phyloP scores from a whole-genome alignment of 306 rosid genomes.

The Styphnolobium japonicum region DNA sequence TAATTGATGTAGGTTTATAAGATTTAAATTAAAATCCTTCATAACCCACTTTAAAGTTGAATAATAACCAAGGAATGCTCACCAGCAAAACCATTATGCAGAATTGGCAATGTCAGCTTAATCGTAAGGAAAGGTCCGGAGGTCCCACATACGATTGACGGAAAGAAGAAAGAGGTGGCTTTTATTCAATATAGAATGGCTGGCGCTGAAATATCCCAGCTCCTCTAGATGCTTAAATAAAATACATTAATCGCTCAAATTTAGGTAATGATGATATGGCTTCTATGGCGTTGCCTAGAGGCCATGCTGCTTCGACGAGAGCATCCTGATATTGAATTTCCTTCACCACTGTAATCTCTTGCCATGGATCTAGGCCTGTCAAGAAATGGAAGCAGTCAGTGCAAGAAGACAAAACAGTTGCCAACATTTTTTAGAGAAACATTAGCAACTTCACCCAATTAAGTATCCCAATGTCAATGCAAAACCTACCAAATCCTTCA shows the following conservation, averaged over 20 bases:
- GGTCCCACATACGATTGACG: too few species aligned
- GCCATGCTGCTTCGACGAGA: conserved; percentile 79
- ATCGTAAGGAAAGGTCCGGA: too few species aligned
- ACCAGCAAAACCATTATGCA: too few species aligned
- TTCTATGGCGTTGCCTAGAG: conserved; percentile 78
- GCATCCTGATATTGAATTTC: conserved; percentile 43
- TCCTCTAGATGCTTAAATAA: background rate
- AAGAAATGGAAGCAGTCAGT: background rate
- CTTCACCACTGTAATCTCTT: conserved; percentile 69
- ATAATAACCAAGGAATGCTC: too few species aligned
- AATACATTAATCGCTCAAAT: conserved; percentile 20
- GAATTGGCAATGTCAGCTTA: too few species aligned
- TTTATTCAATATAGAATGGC: too few species aligned
- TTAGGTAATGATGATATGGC: conserved; percentile 50
- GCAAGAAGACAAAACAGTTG: background rate
- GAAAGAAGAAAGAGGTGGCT: too few species aligned
- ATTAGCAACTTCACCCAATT: background rate
- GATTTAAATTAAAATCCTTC: too few species aligned
- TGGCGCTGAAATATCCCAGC: background rate
- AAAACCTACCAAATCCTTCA: conserved; percentile 63
- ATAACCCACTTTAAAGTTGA: too few species aligned
- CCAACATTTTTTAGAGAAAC: background rate
- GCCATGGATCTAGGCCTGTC: conserved; percentile 65
- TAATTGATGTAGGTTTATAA: too few species aligned
- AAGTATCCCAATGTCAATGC: background rate